These are phyloP conservation scores for Phoma herbarum DNA, from an alignment of 2,329 filamentous ascomycete genomes.

Conservation along the genomic window DNA sequence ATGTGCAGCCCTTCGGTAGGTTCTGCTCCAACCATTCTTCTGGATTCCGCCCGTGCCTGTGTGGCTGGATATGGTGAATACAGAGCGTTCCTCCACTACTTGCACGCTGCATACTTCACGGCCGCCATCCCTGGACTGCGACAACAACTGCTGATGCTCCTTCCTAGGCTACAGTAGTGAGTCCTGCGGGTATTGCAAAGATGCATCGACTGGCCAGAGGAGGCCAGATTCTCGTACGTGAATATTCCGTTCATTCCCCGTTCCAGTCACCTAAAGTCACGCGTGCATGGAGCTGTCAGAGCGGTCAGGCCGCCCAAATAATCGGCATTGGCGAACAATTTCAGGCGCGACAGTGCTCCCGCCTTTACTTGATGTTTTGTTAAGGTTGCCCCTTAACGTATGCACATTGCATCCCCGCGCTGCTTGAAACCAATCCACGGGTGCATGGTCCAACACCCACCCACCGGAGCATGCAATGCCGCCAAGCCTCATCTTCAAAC, in stretches of 20 bases:
- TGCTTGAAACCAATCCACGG: conserved; percentile 22
- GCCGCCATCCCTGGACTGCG: conserved; percentile 17
- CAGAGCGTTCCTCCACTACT: conserved; percentile 11
- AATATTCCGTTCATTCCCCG: conserved; percentile 24
- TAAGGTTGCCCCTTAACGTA: conserved; percentile 42
- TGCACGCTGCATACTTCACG: conserved; percentile 17
- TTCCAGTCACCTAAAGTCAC: conserved; percentile 26
- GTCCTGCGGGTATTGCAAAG: conserved; percentile 62
- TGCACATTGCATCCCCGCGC: conserved; percentile 25
- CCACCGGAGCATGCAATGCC: conserved; percentile 17
- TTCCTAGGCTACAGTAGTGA: conserved; percentile 57
- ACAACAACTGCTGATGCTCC: conserved; percentile 28
- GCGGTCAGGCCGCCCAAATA: conserved; percentile 19
- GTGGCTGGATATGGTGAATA: conserved; percentile 46
- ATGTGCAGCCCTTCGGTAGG: conserved; percentile 54
- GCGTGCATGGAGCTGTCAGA: conserved; percentile 31
- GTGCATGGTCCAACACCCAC: conserved; percentile 19
- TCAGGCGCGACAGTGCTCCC: conserved; percentile 18
- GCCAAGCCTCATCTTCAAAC: conserved; percentile 30
- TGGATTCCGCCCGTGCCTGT: conserved; percentile 47
- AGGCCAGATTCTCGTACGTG: conserved; percentile 60
- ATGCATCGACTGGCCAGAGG: conserved; percentile 56
- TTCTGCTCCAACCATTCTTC: conserved; percentile 51
- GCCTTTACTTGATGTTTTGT: conserved; percentile 36
- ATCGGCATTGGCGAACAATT: conserved; percentile 14